Evolutionary conservation across 2,329 filamentous ascomycete genomes (phyloP), one percentile per base, ranked within the genome.

Genomic region (Clarireedia hainanense): DNA sequence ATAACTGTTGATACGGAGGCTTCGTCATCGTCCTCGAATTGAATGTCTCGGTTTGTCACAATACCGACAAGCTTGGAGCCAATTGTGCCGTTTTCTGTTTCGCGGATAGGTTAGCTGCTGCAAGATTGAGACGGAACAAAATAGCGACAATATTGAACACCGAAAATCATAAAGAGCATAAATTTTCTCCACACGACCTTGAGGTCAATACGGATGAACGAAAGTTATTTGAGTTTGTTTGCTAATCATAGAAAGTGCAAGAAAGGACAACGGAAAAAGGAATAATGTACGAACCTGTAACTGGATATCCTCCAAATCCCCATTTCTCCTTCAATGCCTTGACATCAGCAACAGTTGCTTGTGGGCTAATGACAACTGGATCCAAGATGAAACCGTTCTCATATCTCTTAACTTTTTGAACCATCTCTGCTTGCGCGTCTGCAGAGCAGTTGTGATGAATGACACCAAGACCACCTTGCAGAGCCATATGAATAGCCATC

Each of bases 381-480:
- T 99, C 95, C 47, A 90, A 80, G 70, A 99, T 99, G 79, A 99
- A 99, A 66, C 94, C 94, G 77, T 99, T 99, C 78, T 99, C 94
- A 74, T 91, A 99, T 69, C 94, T 84, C 86, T 99, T 99, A 67
- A 99, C 94, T 79, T 96, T 97, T 74, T 90, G 84, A 64, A 99
- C 89, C 94, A 99, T 99, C 77, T 96, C 91, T 63, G 94, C 94
- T 78, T 99, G 94, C 55, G 89, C 89, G 27, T 97, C 90, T 30
- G 91, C 83, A n/a, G 91, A 94, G 81, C 94, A 99, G 80, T 99
- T 99, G 83, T 99, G 94, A 80, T 99, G 94, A 65, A 99, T 95
- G 66, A 99, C 91, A 76, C 94, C 89, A 17, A 95, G 79, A 68
- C 89, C 89, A 67, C 89, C 89, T 70, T 94, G 86, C 34, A 94